These are phyloP conservation scores for Helianthus tuberosus DNA, from an alignment of 129 eudicot species.

Conservation along the genomic window DNA sequence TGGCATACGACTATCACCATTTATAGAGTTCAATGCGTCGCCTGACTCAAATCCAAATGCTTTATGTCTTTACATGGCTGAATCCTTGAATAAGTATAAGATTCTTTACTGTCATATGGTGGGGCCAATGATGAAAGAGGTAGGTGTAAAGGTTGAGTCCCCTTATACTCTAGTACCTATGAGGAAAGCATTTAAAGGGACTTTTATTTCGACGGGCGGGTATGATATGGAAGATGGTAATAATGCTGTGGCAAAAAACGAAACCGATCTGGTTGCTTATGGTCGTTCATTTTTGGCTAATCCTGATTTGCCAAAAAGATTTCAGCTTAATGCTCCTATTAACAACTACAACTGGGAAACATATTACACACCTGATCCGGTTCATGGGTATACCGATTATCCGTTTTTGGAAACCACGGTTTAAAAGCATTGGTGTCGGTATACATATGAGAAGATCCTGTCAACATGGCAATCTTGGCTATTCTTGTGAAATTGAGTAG, in stretches of 20 bases:
- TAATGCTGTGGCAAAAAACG: conserved; percentile 26
- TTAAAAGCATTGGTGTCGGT: neutral
- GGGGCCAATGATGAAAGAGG: conserved; percentile 37
- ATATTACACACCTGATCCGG: conserved; percentile 30
- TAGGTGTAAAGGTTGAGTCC: conserved; percentile 14
- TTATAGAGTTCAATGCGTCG: conserved; percentile 27
- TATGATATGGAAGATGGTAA: conserved; percentile 42
- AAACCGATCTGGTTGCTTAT: conserved; percentile 41
- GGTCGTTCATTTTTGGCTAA: conserved; percentile 40
- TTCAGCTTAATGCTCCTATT: conserved; percentile 35
- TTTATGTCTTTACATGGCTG: conserved; percentile 42
- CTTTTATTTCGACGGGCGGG: conserved; percentile 38
- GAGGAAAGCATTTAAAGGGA: conserved; percentile 41
- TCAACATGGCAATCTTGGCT: no score
- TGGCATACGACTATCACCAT: conserved; percentile 43
- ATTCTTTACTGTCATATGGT: conserved; percentile 33
- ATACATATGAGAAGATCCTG: no score
- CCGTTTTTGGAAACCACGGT: conserved; percentile 30
- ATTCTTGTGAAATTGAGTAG: no score
- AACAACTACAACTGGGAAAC: conserved; percentile 32
- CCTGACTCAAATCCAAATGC: conserved; percentile 47
- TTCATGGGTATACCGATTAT: conserved; percentile 40
- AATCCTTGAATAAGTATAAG: conserved; percentile 23
- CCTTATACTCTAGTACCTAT: conserved; percentile 27
- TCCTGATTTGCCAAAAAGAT: conserved; percentile 39